phyloP scores from a whole-genome alignment of 345 rosid genomes.

The Odontarrhena argentea region DNA sequence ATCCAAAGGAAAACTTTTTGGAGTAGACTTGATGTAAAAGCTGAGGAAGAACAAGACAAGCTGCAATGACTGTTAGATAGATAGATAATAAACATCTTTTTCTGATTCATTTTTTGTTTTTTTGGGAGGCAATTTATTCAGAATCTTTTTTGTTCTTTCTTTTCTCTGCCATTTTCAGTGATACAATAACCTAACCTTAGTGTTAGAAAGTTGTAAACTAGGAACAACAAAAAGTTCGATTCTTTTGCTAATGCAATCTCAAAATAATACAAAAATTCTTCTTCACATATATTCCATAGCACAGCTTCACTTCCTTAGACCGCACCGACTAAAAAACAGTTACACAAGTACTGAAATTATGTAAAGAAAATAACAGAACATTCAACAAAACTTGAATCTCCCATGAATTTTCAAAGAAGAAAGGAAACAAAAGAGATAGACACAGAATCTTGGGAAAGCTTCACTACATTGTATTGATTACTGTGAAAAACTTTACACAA shows the following conservation, averaged over 20 bases:
- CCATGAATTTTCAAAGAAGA: background rate
- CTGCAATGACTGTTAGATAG: conserved; percentile 36
- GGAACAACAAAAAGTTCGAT: conserved; percentile 12
- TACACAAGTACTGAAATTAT: too few species aligned
- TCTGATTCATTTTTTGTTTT: conserved; percentile 13
- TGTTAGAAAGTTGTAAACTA: conserved; percentile 38
- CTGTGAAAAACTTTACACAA: background rate
- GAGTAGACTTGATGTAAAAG: conserved; percentile 44
- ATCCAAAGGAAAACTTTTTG: conserved; percentile 42
- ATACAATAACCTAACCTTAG: conserved; percentile 36
- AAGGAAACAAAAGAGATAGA: too few species aligned
- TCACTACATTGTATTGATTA: background rate
- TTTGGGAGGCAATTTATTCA: conserved; percentile 18
- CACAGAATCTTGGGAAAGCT: too few species aligned
- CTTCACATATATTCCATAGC: background rate
- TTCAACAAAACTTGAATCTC: background rate
- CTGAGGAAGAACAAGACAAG: conserved; percentile 29
- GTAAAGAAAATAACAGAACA: background rate
- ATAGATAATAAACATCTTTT: conserved; percentile 20
- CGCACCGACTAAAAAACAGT: too few species aligned
- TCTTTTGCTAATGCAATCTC: conserved; percentile 25
- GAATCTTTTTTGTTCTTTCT: conserved; percentile 29
- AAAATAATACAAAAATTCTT: conserved; percentile 24
- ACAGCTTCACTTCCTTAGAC: background rate
- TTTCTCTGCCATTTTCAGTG: background rate